Base-by-base conservation (phyloP, 805 yeast genomes). In the Millerozyma acaciae region DNA sequence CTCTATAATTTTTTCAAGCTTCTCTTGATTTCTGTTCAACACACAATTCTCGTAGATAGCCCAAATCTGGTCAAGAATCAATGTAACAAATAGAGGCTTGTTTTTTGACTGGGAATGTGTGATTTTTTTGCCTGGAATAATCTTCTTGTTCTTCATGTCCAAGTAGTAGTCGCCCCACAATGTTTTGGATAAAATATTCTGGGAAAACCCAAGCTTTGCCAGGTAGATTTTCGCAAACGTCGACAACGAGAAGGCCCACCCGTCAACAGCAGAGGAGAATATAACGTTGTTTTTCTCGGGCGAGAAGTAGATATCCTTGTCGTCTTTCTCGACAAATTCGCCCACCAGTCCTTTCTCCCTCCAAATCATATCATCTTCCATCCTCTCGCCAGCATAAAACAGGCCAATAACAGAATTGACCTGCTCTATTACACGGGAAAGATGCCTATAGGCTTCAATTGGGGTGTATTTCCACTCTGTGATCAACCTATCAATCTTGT, bases 361-460 rank as follows among this genome's bases (percentile, higher is more conserved):
- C 80, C 85, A 82, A 5, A 73, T 60, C 50, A 80, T 64, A 60
- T 88, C 97, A 39, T 85, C 93, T 42, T 84, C 81, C 84, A 88
- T 87, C 54, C 95, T 70, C 52, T 87, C 95, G 21, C 97, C 96
- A 1, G 94, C 87, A 55, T 73, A 90, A 51, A 93, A 87, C 0
- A 95, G 79, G 0, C 97, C 98, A 44, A 89, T 75, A 16, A 93
- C 95, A 0, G 96, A 89, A 53, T 93, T 93, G 12, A 89, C 96
- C 53, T 89, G 96, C 52, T 93, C 97, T 16, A 93, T 76, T 13
- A 85, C 73, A 48, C 83, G 80, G 6, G 76, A 64, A 24, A 93
- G 55, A 60, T 93, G 97, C 17, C 68, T 58, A 53, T 86, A 88
- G 0, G 97, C 96, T 53, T 93, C 98, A 9, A 62, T 50, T 0